Conservation (phyloP, 768 basidiomycete genomes). For the Mycena kentingensis region DNA sequence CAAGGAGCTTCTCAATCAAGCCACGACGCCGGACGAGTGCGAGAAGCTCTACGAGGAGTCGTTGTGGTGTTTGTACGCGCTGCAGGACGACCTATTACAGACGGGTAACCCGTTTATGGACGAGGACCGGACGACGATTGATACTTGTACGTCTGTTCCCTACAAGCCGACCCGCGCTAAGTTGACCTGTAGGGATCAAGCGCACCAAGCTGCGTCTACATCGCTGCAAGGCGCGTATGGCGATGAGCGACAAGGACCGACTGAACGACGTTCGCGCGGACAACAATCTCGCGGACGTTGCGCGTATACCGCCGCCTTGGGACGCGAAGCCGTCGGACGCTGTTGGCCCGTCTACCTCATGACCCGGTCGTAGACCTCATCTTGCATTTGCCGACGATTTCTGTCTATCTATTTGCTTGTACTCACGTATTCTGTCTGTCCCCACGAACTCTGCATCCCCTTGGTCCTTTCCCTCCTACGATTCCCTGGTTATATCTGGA, state of each 20-base stretch:
- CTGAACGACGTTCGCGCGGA: conserved; percentile 77
- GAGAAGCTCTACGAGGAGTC: conserved; percentile 95
- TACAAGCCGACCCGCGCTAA: not conserved
- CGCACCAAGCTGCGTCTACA: conserved; percentile 82
- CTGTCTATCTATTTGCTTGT: no score
- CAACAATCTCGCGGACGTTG: conserved; percentile 75
- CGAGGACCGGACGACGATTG: conserved; percentile 78
- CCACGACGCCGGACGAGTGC: conserved; percentile 75
- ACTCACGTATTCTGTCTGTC: not conserved
- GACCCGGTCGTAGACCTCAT: no score
- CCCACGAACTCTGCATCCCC: no score
- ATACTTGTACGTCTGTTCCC: conserved; percentile 57
- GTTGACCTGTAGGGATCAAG: conserved; percentile 65
- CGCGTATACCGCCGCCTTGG: conserved; percentile 73
- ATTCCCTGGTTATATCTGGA: no score
- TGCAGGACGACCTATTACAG: conserved; percentile 87
- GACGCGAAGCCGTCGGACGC: conserved; percentile 47
- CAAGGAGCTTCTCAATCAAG: conserved; percentile 85
- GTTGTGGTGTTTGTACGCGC: conserved; percentile 88
- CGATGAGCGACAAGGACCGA: conserved; percentile 72
- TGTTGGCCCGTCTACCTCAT: no score
- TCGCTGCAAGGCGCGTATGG: conserved; percentile 74
- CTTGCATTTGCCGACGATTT: no score
- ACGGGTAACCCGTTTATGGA: conserved; percentile 83
- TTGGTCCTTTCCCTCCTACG: no score